A percentile compares a stretch with the other conserved stretches of the same genome.
These are phyloP conservation scores for Pythium monospermum DNA, from an alignment of 352 stramenopile species.

Conservation along the genomic window DNA sequence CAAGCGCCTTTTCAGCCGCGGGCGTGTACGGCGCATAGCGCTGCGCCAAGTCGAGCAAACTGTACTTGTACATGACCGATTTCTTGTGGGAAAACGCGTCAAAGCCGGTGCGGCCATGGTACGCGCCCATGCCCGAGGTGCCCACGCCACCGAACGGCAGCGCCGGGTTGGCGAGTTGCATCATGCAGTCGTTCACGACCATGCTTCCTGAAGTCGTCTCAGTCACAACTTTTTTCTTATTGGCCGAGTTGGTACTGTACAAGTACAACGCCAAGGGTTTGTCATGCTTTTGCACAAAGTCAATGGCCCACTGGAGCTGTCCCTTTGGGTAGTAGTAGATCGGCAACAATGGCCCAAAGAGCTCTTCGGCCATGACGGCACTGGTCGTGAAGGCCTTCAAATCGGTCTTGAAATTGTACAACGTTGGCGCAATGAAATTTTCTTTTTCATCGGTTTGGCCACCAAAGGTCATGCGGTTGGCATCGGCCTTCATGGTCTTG, in stretches of 20 bases:
- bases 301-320: slow-evolving; percentile 21
- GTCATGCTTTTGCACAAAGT: slow-evolving; percentile 22
- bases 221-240: slow-evolving; percentile 14
- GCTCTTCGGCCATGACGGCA: slow-evolving; percentile 87
- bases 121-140: slow-evolving; percentile 69
- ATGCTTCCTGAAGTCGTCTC: slow-evolving; percentile 28
- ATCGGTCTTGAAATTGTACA: slow-evolving; percentile 82
- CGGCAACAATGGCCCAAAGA: slow-evolving; percentile 95
- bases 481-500: slow-evolving; percentile 24
- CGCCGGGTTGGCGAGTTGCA: slow-evolving; percentile 24
- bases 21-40: slow-evolving; percentile 50
- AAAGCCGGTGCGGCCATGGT: slow-evolving; percentile 82
- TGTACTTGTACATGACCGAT: slow-evolving; percentile 63
- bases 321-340: slow-evolving; percentile 74
- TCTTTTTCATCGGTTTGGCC: slow-evolving; percentile 61
- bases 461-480: slow-evolving; percentile 51
- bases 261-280: slow-evolving; percentile 31
- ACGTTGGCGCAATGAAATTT: slow-evolving; percentile 79
- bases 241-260: slow-evolving; percentile 16
- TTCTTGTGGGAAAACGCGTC: slow-evolving; percentile 73
- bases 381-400: slow-evolving; percentile 36
- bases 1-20: slow-evolving; percentile 29
- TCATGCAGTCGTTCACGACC: slow-evolving; percentile 28
- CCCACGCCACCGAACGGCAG: slow-evolving; percentile 35
- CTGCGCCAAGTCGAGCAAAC: slow-evolving; percentile 40